Evolutionary conservation across 2,329 filamentous ascomycete genomes (phyloP).

Genomic region (Colletotrichum tofieldiae): DNA sequence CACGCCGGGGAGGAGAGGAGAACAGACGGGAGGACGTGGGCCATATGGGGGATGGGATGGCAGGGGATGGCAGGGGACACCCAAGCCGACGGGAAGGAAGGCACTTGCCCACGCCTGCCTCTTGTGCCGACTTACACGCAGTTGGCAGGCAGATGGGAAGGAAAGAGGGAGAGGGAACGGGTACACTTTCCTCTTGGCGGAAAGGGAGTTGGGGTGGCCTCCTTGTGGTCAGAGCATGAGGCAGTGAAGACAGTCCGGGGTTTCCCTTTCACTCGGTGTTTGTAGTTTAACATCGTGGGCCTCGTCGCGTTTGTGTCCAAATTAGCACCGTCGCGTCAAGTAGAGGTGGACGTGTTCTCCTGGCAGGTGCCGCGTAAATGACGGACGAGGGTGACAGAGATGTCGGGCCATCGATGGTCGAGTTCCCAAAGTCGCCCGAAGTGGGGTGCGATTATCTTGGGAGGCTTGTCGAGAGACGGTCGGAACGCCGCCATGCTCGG

Average conservation of each 20-base stretch:
- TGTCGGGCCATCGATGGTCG: neutral
- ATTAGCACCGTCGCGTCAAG: neutral
- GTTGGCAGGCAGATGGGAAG: neutral
- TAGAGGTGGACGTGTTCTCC: neutral
- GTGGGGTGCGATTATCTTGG: neutral
- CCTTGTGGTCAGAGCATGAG: neutral
- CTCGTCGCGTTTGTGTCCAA: neutral
- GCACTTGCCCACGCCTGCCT: neutral
- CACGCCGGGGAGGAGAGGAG: slow-evolving; percentile 4
- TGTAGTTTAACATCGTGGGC: neutral
- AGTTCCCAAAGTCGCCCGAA: neutral
- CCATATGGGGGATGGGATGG: slow-evolving; percentile 10
- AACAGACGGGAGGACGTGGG: slow-evolving; percentile 11
- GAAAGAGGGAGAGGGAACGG: neutral
- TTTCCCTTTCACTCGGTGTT: neutral
- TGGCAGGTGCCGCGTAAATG: neutral
- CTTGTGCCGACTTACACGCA: slow-evolving; percentile 1
- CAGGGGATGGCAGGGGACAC: slow-evolving; percentile 24
- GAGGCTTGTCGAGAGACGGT: too few species aligned
- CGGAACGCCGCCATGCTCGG: neutral
- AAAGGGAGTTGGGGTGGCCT: neutral
- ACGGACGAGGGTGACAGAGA: neutral
- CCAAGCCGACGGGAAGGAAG: slow-evolving; percentile 31
- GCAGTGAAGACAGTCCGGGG: slow-evolving; percentile 14
- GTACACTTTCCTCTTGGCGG: neutral